These are phyloP conservation scores for Rutstroemia sp. DNA, from an alignment of 2,329 filamentous ascomycete species.

Conservation along the genomic window DNA sequence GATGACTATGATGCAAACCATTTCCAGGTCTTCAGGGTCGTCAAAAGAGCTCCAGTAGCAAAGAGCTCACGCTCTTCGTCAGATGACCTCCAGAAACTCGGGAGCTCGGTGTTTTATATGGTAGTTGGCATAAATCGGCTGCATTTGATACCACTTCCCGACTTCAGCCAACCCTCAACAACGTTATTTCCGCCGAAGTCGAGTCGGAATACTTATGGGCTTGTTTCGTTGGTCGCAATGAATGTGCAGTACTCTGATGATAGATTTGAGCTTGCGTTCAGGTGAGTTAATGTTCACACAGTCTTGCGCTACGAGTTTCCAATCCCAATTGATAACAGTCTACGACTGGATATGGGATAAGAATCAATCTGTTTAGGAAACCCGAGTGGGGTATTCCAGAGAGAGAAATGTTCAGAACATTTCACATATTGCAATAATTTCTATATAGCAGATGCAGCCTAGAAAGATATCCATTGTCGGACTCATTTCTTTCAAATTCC, in stretches of 20 bases:
- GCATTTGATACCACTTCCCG: constrained; percentile 59
- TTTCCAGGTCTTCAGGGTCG: constrained; percentile 62
- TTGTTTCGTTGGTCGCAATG: constrained; percentile 53
- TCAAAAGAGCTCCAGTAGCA: constrained; percentile 48
- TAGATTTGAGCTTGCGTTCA: constrained; percentile 58
- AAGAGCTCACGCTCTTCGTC: constrained; percentile 52
- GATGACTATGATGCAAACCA: constrained; percentile 61
- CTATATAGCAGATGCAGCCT: too few relatives aligned
- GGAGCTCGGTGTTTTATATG: constrained; percentile 59
- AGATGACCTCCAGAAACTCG: constrained; percentile 59
- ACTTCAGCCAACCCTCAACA: constrained; percentile 43
- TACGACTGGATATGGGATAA: too few relatives aligned
- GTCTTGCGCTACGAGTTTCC: background rate
- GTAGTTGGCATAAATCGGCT: constrained; percentile 63
- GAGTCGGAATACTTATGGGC: constrained; percentile 46
- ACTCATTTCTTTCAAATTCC: too few relatives aligned
- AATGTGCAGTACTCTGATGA: constrained; percentile 56
- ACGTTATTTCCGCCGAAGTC: constrained; percentile 36
- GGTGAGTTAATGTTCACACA: constrained; percentile 17
- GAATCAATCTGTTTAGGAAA: too few relatives aligned
- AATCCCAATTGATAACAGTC: too few relatives aligned
- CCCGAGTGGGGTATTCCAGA: too few relatives aligned
- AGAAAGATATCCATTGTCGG: too few relatives aligned
- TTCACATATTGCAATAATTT: too few relatives aligned
- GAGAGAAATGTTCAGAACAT: too few relatives aligned